Conservation (phyloP, 768 basidiomycete genomes). For the Panus rudis region DNA sequence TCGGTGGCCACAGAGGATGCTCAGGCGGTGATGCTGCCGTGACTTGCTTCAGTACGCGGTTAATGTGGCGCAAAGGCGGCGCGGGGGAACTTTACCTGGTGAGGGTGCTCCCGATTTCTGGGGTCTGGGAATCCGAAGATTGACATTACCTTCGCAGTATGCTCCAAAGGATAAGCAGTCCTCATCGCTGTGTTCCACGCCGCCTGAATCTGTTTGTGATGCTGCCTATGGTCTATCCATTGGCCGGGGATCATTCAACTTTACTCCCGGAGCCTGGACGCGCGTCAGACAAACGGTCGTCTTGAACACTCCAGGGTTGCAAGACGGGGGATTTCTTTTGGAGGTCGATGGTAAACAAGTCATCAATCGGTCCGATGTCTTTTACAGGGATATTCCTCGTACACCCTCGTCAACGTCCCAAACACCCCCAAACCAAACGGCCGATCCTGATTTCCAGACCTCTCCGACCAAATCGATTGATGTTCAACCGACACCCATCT, state of each 20-base stretch:
- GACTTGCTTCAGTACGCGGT: slow-evolving; percentile 74
- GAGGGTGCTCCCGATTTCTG: slow-evolving; percentile 17
- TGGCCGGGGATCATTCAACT: slow-evolving; percentile 65
- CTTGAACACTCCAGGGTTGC: slow-evolving; percentile 68
- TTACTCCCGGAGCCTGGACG: slow-evolving; percentile 62
- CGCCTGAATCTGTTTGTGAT: slow-evolving; percentile 55
- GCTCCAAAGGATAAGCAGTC: slow-evolving; percentile 70
- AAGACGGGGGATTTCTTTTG: slow-evolving; percentile 59
- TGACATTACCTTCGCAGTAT: slow-evolving; percentile 40
- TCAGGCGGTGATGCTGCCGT: slow-evolving; percentile 69
- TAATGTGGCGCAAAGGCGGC: slow-evolving; percentile 76
- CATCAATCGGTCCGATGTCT: slow-evolving; percentile 50
- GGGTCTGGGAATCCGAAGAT: not conserved
- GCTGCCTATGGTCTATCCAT: slow-evolving; percentile 65
- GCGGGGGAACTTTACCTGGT: slow-evolving; percentile 74
- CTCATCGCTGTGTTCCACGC: slow-evolving; percentile 45
- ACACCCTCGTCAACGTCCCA: not conserved
- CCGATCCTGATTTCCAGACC: not conserved
- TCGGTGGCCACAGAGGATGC: slow-evolving; percentile 59
- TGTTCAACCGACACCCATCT: not conserved
- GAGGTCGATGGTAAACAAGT: slow-evolving; percentile 53
- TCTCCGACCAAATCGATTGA: not conserved
- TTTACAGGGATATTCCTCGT: slow-evolving; percentile 42
- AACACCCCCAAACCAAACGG: slow-evolving; percentile 1
- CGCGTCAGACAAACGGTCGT: slow-evolving; percentile 58